These are phyloP conservation scores for Moringa oleifera DNA, from an alignment of 345 rosid genomes.

Conservation along the genomic window DNA sequence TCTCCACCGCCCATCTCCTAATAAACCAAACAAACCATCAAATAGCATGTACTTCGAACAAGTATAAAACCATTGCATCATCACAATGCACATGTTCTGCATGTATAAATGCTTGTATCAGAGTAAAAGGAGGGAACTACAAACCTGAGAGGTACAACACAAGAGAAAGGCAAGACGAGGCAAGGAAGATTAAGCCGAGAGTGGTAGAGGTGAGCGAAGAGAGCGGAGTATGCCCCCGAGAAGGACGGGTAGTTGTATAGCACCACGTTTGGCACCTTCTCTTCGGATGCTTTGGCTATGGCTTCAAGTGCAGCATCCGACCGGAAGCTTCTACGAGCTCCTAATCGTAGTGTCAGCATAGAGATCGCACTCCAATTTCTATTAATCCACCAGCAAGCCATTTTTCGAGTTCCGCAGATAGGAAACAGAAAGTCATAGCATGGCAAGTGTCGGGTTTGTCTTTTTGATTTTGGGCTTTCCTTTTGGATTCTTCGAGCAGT, in stretches of 20 bases:
- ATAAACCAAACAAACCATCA: no score
- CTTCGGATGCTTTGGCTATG: slow-evolving; percentile 47
- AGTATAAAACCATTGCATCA: no score
- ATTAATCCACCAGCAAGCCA: not conserved
- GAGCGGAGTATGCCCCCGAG: slow-evolving; percentile 82
- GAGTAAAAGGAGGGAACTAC: not conserved
- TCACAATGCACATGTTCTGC: not conserved
- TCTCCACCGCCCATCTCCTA: no score
- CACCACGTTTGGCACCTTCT: slow-evolving; percentile 46
- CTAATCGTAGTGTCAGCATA: not conserved
- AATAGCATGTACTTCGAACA: no score
- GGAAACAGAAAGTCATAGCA: not conserved
- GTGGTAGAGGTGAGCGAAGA: slow-evolving; percentile 77
- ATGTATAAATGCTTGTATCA: not conserved
- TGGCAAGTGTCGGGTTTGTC: not conserved
- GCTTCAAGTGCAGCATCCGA: slow-evolving; percentile 84
- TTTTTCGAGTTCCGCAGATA: not conserved
- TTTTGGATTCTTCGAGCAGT: not conserved
- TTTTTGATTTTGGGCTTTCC: no score
- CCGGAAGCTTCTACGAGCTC: slow-evolving; percentile 40
- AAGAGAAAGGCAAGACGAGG: slow-evolving; percentile 77
- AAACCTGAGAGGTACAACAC: slow-evolving; percentile 53
- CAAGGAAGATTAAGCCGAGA: slow-evolving; percentile 52
- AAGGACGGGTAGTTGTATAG: slow-evolving; percentile 85
- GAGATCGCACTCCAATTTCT: not conserved